Evolutionary conservation across 225 moss, liverwort and hornwort genomes (phyloP).

Genomic region (Polytrichum formosum): DNA sequence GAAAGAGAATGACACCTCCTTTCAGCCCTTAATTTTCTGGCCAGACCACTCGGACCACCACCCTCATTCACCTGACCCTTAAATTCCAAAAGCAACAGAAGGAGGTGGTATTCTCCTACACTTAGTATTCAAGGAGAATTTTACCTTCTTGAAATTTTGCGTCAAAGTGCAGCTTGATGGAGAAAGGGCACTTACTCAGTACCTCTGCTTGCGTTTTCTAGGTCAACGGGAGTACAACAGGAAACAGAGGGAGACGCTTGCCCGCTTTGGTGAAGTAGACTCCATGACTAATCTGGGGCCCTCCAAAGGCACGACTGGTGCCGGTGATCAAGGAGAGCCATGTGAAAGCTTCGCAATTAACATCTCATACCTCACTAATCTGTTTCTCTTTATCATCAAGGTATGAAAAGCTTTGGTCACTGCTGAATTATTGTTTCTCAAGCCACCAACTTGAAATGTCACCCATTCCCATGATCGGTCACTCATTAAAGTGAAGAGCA

Average conservation of each 20-base stretch:
- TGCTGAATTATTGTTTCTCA: background rate
- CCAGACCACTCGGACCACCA: too few species aligned
- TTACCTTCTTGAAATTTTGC: background rate
- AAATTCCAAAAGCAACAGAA: too few species aligned
- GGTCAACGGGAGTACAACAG: constrained; percentile 59
- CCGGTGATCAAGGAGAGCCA: constrained; percentile 20
- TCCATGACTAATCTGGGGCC: constrained; percentile 17
- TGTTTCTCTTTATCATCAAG: constrained; percentile 62
- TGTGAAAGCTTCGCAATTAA: constrained; percentile 48
- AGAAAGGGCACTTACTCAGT: background rate
- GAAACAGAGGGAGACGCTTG: constrained; percentile 56
- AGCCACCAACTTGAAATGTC: too few species aligned
- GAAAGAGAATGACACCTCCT: too few species aligned
- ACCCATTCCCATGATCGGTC: too few species aligned
- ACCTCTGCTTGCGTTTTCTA: constrained; percentile 9
- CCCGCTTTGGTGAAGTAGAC: constrained; percentile 62
- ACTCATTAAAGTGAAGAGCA: too few species aligned
- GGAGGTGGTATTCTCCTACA: background rate
- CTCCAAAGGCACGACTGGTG: background rate
- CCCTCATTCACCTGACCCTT: too few species aligned
- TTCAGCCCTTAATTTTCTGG: too few species aligned
- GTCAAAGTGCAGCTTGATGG: background rate
- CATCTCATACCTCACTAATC: constrained; percentile 49
- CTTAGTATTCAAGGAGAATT: constrained; percentile 1
- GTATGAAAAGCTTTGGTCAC: constrained; percentile 9